Conservation (phyloP, 768 basidiomycete species). For the Asterophora lycoperdoides region DNA sequence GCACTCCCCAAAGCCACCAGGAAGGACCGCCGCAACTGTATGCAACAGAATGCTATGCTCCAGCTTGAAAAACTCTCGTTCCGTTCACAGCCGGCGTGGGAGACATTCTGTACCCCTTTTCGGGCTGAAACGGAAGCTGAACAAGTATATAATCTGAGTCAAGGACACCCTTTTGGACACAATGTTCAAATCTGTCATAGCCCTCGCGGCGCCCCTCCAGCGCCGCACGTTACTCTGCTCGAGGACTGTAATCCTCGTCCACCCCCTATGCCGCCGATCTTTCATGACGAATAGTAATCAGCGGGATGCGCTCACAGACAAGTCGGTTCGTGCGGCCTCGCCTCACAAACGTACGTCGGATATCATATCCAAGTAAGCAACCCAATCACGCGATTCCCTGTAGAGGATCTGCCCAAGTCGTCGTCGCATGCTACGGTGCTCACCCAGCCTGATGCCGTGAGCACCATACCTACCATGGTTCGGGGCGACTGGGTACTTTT, state of each 20-base stretch:
- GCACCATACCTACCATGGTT: conserved; percentile 51
- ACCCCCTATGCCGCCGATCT: conserved; percentile 14
- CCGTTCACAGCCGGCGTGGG: conserved; percentile 14
- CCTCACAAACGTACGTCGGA: conserved; percentile 18
- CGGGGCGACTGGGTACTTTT: conserved; percentile 88
- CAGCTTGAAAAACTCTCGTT: background rate
- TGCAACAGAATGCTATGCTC: background rate
- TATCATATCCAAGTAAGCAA: background rate
- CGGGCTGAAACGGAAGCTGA: conserved; percentile 15
- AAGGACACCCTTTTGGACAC: background rate
- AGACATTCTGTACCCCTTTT: background rate
- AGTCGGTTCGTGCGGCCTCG: conserved; percentile 16
- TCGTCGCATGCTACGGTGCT: conserved; percentile 23
- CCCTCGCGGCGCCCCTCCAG: conserved; percentile 9
- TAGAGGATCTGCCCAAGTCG: conserved; percentile 15
- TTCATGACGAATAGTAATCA: conserved; percentile 13
- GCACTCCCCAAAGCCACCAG: background rate
- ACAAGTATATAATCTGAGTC: conserved; percentile 13
- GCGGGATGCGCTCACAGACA: conserved; percentile 15
- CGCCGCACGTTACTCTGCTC: conserved; percentile 9
- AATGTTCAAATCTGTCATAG: conserved; percentile 14
- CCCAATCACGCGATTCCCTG: background rate
- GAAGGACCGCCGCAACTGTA: background rate
- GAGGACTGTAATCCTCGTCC: conserved; percentile 6
- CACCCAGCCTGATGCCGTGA: conserved; percentile 42